Conservation (phyloP, 208 protist species). For the Acanthamoeba sp. region DNA sequence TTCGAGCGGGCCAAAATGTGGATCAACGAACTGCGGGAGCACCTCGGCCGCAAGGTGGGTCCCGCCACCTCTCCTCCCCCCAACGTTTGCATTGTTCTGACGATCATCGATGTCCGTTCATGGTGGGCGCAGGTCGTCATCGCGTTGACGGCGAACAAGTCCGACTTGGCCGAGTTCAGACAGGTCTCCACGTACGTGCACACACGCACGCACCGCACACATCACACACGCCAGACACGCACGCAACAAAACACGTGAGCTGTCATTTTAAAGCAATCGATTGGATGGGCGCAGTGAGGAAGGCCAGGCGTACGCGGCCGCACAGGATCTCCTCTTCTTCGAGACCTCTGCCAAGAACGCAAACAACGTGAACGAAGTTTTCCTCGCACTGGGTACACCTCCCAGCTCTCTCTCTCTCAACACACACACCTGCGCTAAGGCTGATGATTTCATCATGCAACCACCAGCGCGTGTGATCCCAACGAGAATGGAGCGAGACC, state of each 20-base stretch:
- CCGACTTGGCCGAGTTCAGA: slow-evolving; percentile 81
- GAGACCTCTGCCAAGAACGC: slow-evolving; percentile 94
- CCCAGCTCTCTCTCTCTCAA: not conserved
- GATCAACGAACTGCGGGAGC: slow-evolving; percentile 85
- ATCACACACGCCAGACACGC: not conserved
- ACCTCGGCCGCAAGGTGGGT: slow-evolving; percentile 46
- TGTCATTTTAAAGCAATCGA: no score
- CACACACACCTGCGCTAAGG: no score
- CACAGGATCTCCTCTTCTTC: slow-evolving; percentile 93
- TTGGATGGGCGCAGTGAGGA: slow-evolving; percentile 88
- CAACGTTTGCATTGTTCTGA: not conserved
- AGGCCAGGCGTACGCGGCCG: slow-evolving; percentile 92
- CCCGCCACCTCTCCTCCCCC: not conserved
- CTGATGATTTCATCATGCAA: no score
- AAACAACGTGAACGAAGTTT: slow-evolving; percentile 92
- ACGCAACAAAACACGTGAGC: not conserved
- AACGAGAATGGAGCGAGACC: not conserved
- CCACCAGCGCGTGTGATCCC: slow-evolving; percentile 2
- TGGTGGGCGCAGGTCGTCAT: slow-evolving; percentile 79
- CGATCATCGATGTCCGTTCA: not conserved
- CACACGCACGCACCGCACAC: not conserved
- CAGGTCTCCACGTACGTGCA: slow-evolving; percentile 75
- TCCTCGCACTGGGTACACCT: slow-evolving; percentile 88
- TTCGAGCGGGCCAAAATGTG: slow-evolving; percentile 85
- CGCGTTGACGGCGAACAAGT: slow-evolving; percentile 84